Base-by-base conservation (phyloP, 345 rosid species). In the Isatis tinctoria region DNA sequence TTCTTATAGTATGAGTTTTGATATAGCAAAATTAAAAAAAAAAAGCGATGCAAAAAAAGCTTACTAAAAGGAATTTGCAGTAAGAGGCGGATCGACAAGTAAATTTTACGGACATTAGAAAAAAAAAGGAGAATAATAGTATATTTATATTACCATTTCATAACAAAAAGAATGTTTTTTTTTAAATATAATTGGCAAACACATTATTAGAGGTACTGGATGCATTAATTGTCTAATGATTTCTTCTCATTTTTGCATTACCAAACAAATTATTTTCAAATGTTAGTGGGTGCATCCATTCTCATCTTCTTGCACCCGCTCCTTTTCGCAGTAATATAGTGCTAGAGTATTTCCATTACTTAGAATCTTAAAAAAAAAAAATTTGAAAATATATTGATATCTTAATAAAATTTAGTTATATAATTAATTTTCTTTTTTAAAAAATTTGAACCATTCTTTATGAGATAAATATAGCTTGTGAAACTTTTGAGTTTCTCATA, bases 1-100 rank as follows among this genome's bases (percentile, higher is more conserved):
- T 49, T 74, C 18, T 64, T 73, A 73, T 63, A 73, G 64, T 72
- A 62, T 53, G 37, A 39, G 62, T 60, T 40, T 20, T 49, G 22
- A 49, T 22, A 28, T n/a, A 35, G 37, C 57, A 30, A 4, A 35
- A 22, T 22, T 14, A 53, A n/a, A 60, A 18, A 52, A 10, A 1
- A 10, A 16, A 35, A 35, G 16, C 8, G 3, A n/a, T n/a, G n/a
- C n/a, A n/a, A n/a, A 62, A 63, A 52, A 72, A 27, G 60, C 44
- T 33, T 58, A 33, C 62, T 33, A 45, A 59, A 22, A 1, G 7
- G 56, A 58, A 41, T 41, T 17, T 57, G 4, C 4, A 32, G 11
- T 44, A 44, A 69, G 32, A 18, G 22, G 18, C 8, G 51, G 24
- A 8, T 43, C 43, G 12, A 32, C 4, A 58, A 4, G 57, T 32